A percentile compares a stretch with the other conserved stretches of the same genome.
phyloP scores from a whole-genome alignment of 306 rosid species.

The Vigna reflexopilosa region DNA sequence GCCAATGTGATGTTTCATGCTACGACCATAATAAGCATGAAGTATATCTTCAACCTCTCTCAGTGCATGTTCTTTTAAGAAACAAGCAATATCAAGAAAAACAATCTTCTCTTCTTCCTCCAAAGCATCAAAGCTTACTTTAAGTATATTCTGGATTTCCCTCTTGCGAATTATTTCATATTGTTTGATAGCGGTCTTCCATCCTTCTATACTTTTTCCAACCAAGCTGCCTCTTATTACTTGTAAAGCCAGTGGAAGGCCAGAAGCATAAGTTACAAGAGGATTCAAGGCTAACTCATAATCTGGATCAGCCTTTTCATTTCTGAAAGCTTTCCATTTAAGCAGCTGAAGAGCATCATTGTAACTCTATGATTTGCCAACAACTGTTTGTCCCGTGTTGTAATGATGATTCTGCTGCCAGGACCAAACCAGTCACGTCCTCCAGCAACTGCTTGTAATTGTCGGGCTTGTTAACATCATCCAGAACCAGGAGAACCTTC shows the following conservation, averaged over 20 bases:
- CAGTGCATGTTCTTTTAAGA: neutral
- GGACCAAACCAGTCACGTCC: slow-evolving; percentile 32
- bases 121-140: slow-evolving; percentile 41
- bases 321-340: neutral
- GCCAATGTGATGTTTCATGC: neutral
- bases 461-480: slow-evolving; percentile 37
- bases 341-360: slow-evolving; percentile 3
- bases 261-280: neutral
- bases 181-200: neutral
- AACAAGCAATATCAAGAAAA: slow-evolving; percentile 40
- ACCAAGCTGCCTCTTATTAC: slow-evolving; percentile 34
- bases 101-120: slow-evolving; percentile 16
- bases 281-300: neutral
- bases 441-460: slow-evolving; percentile 34
- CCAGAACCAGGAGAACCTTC: slow-evolving; percentile 46
- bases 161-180: slow-evolving; percentile 10
- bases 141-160: neutral
- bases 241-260: slow-evolving; percentile 33
- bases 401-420: slow-evolving; percentile 44
- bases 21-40: neutral
- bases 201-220: neutral
- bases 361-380: too few species aligned
- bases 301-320: neutral
- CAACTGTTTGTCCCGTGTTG: too few species aligned
- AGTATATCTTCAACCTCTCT: neutral